These are phyloP conservation scores for Marsdenia floribunda DNA, from an alignment of 257 asterid genomes.

Conservation along the genomic window DNA sequence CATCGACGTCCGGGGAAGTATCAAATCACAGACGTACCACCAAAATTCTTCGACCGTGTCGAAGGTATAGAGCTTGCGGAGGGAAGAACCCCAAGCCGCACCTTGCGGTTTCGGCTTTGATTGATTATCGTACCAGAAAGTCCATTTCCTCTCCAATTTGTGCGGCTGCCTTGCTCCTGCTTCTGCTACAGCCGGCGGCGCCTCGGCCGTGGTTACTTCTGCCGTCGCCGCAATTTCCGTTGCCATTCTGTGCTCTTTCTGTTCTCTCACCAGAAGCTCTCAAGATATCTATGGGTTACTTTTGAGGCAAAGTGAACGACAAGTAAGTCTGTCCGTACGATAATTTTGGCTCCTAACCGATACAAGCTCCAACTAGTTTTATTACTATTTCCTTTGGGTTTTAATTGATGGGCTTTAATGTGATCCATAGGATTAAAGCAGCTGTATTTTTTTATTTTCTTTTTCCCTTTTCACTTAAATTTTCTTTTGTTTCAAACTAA, in stretches of 20 bases:
- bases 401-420: neutral
- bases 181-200: conserved; percentile 15
- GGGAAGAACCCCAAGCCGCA: conserved; percentile 73
- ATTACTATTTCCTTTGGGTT: neutral
- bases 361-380: neutral
- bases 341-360: neutral
- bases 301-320: neutral
- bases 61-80: conserved; percentile 70
- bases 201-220: conserved; percentile 34
- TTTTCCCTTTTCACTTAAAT: too few species aligned
- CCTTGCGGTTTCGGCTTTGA: conserved; percentile 83
- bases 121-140: conserved; percentile 90
- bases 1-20: too few species aligned
- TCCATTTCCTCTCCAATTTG: conserved; percentile 76
- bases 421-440: neutral
- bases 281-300: neutral
- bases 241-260: conserved; percentile 36
- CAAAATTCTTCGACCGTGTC: conserved; percentile 95
- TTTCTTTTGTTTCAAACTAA: too few species aligned
- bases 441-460: too few species aligned
- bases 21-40: conserved; percentile 45
- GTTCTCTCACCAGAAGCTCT: neutral
- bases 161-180: conserved; percentile 48
- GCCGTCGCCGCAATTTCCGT: conserved; percentile 44
- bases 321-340: neutral